Percentiles rank a stretch among this genome's conserved stretches.
phyloP scores from a whole-genome alignment of 2,329 filamentous ascomycete genomes.

The Beauveria sp. region DNA sequence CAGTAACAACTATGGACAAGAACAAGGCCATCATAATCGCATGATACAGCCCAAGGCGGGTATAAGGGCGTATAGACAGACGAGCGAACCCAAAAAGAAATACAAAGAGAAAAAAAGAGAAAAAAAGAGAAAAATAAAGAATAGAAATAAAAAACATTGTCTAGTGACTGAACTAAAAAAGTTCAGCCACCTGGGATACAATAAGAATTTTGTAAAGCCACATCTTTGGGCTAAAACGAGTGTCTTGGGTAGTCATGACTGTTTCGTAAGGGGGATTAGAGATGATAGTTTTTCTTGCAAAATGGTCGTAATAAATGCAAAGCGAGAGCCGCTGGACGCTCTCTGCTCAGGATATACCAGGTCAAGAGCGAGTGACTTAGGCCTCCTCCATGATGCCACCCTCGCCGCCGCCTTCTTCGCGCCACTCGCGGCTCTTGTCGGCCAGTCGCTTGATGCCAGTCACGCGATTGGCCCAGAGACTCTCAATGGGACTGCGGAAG shows the following conservation, averaged over 20 bases:
- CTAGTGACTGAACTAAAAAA: conserved; percentile 8
- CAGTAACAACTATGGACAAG: neutral
- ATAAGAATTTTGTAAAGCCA: conserved; percentile 1
- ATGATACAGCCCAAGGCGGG: conserved; percentile 7
- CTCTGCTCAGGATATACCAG: neutral
- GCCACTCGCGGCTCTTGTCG: conserved; percentile 83
- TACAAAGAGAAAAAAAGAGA: neutral
- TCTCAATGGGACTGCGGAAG: conserved; percentile 82
- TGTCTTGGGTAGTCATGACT: conserved; percentile 9
- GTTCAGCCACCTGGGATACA: neutral
- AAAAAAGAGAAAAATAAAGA: neutral
- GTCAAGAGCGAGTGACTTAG: conserved; percentile 22
- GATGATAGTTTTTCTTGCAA: neutral
- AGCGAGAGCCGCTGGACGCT: neutral
- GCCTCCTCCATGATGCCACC: conserved; percentile 54
- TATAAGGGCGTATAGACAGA: conserved; percentile 2
- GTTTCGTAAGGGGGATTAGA: conserved; percentile 6
- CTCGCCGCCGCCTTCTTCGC: conserved; percentile 74
- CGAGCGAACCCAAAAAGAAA: neutral
- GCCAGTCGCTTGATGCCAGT: conserved; percentile 73
- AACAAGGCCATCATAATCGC: conserved; percentile 9
- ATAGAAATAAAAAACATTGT: conserved; percentile 4
- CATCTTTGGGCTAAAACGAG: conserved; percentile 2
- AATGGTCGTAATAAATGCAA: neutral
- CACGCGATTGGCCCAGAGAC: conserved; percentile 79